phyloP scores from a whole-genome alignment of 305 asterid genomes.

The Rubia occidens region DNA sequence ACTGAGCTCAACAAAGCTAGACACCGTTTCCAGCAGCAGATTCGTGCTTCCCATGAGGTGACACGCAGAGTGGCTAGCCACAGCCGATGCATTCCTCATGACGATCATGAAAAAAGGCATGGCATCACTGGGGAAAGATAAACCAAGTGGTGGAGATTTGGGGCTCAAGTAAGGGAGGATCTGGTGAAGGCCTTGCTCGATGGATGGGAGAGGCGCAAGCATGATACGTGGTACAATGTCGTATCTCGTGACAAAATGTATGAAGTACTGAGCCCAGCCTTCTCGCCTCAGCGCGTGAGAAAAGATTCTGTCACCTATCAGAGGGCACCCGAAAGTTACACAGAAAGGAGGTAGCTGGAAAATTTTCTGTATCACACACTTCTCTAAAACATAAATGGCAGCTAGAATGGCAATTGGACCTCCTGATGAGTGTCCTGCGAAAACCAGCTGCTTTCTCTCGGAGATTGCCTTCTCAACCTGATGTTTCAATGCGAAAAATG shows the following conservation, averaged over 20 bases:
- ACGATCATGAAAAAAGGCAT: constrained; percentile 39
- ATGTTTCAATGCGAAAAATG: constrained; percentile 9
- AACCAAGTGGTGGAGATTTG: constrained; percentile 26
- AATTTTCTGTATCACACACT: constrained; percentile 29
- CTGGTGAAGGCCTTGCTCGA: constrained; percentile 37
- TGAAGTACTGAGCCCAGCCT: constrained; percentile 53
- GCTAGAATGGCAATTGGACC: constrained; percentile 65
- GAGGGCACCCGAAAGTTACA: constrained; percentile 74
- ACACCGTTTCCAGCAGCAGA: constrained; percentile 56
- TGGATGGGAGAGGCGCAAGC: constrained; percentile 51
- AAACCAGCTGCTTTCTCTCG: constrained; percentile 52
- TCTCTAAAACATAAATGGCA: constrained; percentile 69
- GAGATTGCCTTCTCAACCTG: constrained; percentile 69
- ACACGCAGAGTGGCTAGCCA: constrained; percentile 64
- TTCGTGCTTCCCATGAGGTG: constrained; percentile 70
- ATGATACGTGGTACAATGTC: constrained; percentile 67
- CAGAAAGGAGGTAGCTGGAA: constrained; percentile 37
- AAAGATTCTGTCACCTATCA: constrained; percentile 41
- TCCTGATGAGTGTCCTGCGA: constrained; percentile 76
- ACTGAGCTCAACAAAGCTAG: constrained; percentile 62
- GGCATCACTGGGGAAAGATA: constrained; percentile 17
- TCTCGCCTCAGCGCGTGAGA: constrained; percentile 71
- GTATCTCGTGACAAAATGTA: constrained; percentile 51
- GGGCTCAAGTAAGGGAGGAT: constrained; percentile 42
- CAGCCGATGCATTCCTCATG: constrained; percentile 46